Evolutionary conservation across 805 yeast genomes (phyloP).

Genomic region (Pichia phayaonensis): DNA sequence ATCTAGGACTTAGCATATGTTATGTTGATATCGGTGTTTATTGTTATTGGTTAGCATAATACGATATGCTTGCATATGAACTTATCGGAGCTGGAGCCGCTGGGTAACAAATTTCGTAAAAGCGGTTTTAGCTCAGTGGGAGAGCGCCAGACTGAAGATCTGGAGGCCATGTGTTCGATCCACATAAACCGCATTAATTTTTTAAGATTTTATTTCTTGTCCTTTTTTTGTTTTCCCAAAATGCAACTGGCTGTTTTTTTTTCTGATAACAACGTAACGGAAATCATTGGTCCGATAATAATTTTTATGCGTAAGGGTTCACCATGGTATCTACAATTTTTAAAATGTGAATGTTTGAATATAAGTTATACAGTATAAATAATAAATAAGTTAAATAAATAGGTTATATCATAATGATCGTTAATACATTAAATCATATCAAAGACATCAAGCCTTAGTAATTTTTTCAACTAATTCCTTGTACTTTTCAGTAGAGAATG

Average conservation of each 20-base stretch:
- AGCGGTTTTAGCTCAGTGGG: conserved; percentile 17
- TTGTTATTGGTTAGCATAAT: no score
- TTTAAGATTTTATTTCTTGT: neutral
- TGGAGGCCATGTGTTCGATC: conserved; percentile 20
- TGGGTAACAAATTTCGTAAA: neutral
- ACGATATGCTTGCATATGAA: no score
- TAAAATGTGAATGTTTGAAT: neutral
- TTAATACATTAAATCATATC: neutral
- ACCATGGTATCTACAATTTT: neutral
- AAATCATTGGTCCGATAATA: neutral
- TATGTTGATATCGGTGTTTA: no score
- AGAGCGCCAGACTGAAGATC: conserved; percentile 21
- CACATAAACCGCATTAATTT: conserved; percentile 15
- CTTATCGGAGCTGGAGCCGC: no score
- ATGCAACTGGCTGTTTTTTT: no score
- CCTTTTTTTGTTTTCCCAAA: no score
- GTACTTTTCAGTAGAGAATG: conserved; percentile 91
- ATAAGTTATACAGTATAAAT: neutral
- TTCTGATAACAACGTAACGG: neutral
- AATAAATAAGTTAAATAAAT: neutral
- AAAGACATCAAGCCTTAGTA: conserved; percentile 15
- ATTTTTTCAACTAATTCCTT: conserved; percentile 58
- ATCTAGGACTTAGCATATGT: no score
- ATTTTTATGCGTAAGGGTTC: neutral
- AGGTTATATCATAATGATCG: neutral